Evolutionary conservation across 164 flowering plant species (phyloP), one percentile per base, ranked within the genome.

Genomic region (Umbilicus rupestris): DNA sequence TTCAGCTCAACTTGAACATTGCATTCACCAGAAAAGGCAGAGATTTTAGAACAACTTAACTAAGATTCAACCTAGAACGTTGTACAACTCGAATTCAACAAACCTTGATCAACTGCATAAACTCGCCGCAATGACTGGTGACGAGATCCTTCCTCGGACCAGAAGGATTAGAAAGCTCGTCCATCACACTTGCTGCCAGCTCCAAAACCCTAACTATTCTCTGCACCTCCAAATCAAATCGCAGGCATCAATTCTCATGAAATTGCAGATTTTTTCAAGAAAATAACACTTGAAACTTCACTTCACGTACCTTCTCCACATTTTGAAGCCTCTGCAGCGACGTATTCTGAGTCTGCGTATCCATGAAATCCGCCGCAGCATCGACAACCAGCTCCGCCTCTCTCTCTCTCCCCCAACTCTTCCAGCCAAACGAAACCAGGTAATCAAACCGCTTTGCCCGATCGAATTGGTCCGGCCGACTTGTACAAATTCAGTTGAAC

Each of bases 41-140:
- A n/a, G n/a, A n/a, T n/a, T n/a, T n/a, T n/a, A n/a, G n/a, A n/a
- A n/a, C n/a, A n/a, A n/a, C n/a, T n/a, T n/a, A n/a, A 20, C 26
- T 7, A 33, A 39, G 20, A 63, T 41, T 35, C 24, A 63, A n/a
- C 20, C 3, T 20, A 37, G n/a, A n/a, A n/a, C n/a, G n/a, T n/a
- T n/a, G n/a, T n/a, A n/a, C n/a, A n/a, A n/a, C n/a, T n/a, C n/a
- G n/a, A n/a, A n/a, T 37, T 59, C 26, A 8, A 26, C 9, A 37
- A 46, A 85, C 98, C 98, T 88, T 92, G 75, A 92, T 88, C 39
- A 85, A 76, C 66, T 85, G 79, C 98, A 90, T 87, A 82, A 92
- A 90, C 65, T 90, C 95, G 45, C 79, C 80, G 73, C 96, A 88
- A 39, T 88, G 87, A 66, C 57, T 87, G 80, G 77, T 83, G 75